Evolutionary conservation across 2,329 filamentous ascomycete genomes (phyloP).

Genomic region (Neopestalotiopsis sp.): DNA sequence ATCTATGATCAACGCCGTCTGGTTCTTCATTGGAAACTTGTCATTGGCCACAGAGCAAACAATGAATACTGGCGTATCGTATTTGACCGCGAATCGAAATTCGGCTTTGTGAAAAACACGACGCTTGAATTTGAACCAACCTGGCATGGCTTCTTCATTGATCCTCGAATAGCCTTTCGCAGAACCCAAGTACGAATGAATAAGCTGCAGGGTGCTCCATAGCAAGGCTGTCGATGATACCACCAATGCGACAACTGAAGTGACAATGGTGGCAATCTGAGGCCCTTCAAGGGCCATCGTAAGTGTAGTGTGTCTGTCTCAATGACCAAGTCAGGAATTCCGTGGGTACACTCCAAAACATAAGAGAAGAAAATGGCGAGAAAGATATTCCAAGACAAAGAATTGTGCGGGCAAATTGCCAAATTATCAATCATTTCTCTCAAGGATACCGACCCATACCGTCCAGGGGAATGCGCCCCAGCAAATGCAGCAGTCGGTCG

Average conservation of each 20-base stretch:
- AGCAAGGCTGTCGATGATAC: neutral
- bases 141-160: neutral
- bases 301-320: too few species aligned
- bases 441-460: too few species aligned
- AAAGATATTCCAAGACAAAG: too few species aligned
- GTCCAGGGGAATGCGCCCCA: too few species aligned
- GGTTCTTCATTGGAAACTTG: accelerated
- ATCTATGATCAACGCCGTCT: too few species aligned
- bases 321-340: too few species aligned
- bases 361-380: too few species aligned
- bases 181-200: neutral
- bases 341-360: too few species aligned
- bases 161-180: neutral
- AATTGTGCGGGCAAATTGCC: too few species aligned
- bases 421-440: too few species aligned
- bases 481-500: too few species aligned
- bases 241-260: neutral
- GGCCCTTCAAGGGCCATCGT: neutral
- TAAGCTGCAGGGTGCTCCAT: neutral
- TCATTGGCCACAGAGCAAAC: neutral
- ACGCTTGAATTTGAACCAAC: neutral
- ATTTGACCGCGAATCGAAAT: neutral
- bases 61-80: neutral
- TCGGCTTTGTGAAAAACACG: neutral
- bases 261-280: neutral